A percentile compares a stretch with the other conserved stretches of the same genome.
Evolutionary conservation across 1,284 basidiomycete genomes (phyloP).

Genomic region (Apiotrichum veenhuisii): DNA sequence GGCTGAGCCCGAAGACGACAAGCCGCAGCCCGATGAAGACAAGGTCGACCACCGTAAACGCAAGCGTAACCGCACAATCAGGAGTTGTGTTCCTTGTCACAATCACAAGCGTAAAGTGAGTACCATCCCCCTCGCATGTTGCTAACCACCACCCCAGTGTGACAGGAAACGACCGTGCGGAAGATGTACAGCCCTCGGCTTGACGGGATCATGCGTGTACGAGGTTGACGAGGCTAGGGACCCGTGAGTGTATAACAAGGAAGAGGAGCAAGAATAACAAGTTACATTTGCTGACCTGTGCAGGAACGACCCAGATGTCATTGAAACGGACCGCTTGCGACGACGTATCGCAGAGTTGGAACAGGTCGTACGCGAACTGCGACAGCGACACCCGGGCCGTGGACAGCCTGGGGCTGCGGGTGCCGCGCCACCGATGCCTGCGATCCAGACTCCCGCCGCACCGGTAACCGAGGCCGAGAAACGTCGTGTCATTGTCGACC

Average conservation of each 20-base stretch:
- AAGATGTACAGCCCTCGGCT: constrained; percentile 65
- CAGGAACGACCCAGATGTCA: constrained; percentile 76
- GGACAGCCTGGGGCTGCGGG: constrained; percentile 1
- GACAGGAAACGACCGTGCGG: constrained; percentile 64
- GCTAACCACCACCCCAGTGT: constrained; percentile 31
- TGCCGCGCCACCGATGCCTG: neutral
- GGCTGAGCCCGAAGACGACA: constrained; percentile 4
- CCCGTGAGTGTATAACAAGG: constrained; percentile 54
- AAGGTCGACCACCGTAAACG: constrained; percentile 57
- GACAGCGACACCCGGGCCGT: constrained; percentile 33
- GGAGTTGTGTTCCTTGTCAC: constrained; percentile 84
- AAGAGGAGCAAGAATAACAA: neutral
- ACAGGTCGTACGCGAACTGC: constrained; percentile 70
- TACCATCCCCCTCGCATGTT: constrained; percentile 4
- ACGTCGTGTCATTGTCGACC: constrained; percentile 43
- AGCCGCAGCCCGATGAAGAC: constrained; percentile 21
- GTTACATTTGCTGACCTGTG: neutral
- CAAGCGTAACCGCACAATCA: constrained; percentile 79
- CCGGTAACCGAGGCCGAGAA: constrained; percentile 29
- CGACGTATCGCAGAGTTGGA: constrained; percentile 85
- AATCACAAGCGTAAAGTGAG: constrained; percentile 83
- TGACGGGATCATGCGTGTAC: constrained; percentile 85
- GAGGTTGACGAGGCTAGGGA: constrained; percentile 82
- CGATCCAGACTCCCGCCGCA: neutral
- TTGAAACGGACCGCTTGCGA: constrained; percentile 74